Evolutionary conservation across 2,329 filamentous ascomycete genomes (phyloP), one percentile per base, ranked within the genome.

Genomic region (Stylonectria norvegica): DNA sequence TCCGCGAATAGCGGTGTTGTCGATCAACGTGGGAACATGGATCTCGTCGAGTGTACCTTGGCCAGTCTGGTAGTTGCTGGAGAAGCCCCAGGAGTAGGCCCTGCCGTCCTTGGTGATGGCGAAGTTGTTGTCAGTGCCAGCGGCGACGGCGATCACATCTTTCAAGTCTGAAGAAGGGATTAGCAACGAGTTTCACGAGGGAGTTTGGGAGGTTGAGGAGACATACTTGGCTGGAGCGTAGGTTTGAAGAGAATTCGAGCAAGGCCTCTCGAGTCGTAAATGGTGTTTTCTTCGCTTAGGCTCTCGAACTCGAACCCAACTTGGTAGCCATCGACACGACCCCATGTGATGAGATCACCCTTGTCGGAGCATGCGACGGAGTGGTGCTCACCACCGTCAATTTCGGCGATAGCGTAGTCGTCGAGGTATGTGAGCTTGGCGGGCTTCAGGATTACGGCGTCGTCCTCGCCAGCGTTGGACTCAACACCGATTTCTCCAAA

Each of bases 1-100:
- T 29, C 79, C 86, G 20, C 81, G 76, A 19, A 93, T 78, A 29
- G 89, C 89, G 10, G 83, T 86, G 69, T 95, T 95, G 57, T 94
- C 86, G 40, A 96, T 86, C 34, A 83, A 57, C 0, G 85, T 93
- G 0, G 90, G 88, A 17, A 78, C 73, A 52, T 84, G 76, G 20
- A 95, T 76, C 53, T 95, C 89, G 35, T 93, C 86, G n/a, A 79
- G 79, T 2, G 76, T 83, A 27, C 85, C 86, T 48, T 83, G 82
- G 5, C 87, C 88, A 5, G 86, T 89, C 65, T 90, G 86, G 61
- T 87, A 89, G 56, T 83, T 87, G 43, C 78, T 79, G 4, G 79
- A 85, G 69, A 93, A 91, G 8, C 88, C 88, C 85, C 86, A 93
- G 2, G 80, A 80, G 65, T 81, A 90, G 11, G 81, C 84, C 55